These are phyloP conservation scores for Ophiostoma sp. DNA, from an alignment of 2,329 filamentous ascomycete species.

Conservation along the genomic window DNA sequence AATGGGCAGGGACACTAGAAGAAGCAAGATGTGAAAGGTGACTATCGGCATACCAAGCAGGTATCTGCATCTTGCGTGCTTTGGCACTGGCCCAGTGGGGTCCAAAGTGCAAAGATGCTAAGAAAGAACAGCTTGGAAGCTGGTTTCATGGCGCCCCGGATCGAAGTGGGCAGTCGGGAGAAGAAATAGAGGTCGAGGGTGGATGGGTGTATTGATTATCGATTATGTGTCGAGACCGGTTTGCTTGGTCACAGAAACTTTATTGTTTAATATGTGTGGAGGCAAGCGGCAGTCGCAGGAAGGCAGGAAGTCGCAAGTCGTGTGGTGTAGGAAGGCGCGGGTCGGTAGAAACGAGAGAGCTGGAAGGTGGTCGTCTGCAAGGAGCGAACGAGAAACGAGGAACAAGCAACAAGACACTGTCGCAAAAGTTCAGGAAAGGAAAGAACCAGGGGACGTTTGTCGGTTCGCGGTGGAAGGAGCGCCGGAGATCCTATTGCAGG, in stretches of 20 bases:
- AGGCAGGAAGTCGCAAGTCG: neutral
- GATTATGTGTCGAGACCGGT: neutral
- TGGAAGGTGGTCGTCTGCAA: neutral
- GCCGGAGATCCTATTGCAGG: constrained; percentile 22
- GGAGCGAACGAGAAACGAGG: neutral
- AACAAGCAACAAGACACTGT: neutral
- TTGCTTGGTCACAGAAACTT: neutral
- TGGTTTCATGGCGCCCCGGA: constrained; percentile 48
- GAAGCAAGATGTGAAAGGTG: constrained; percentile 27
- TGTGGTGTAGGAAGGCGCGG: neutral
- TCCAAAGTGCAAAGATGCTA: constrained; percentile 58
- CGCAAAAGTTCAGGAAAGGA: neutral
- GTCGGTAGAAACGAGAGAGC: constrained; percentile 1
- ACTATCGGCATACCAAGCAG: constrained; percentile 52
- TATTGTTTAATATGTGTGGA: constrained; percentile 8
- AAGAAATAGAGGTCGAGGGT: neutral
- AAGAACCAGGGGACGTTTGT: neutral
- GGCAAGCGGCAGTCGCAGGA: constrained; percentile 6
- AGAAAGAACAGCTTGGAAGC: constrained; percentile 58
- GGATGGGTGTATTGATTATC: neutral
- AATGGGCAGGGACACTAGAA: constrained; percentile 24
- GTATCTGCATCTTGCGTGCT: constrained; percentile 44
- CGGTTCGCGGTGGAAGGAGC: neutral
- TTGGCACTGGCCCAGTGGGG: constrained; percentile 49
- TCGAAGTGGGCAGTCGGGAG: constrained; percentile 3